A percentile compares a stretch with the other conserved stretches of the same genome.
These are phyloP conservation scores for Penicillium thymicola DNA, from an alignment of 2,329 filamentous ascomycete species.

Conservation along the genomic window DNA sequence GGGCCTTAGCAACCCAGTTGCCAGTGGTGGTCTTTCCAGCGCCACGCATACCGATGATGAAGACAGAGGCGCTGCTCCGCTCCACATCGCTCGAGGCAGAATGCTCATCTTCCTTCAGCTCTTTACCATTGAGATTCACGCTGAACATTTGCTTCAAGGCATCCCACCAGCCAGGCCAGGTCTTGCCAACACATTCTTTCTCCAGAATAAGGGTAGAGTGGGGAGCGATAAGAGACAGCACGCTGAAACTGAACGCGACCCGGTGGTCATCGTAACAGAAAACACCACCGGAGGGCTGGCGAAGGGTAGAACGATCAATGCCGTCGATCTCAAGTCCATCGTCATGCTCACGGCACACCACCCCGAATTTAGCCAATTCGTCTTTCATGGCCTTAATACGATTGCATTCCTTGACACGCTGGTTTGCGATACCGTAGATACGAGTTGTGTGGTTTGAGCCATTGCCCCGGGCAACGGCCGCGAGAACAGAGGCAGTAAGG, in stretches of 20 bases:
- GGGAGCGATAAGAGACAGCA: slow-evolving; percentile 71
- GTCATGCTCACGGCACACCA: slow-evolving; percentile 79
- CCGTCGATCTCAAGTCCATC: slow-evolving; percentile 78
- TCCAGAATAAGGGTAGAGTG: slow-evolving; percentile 75
- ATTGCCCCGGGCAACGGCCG: slow-evolving; percentile 77
- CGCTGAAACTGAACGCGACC: slow-evolving; percentile 97
- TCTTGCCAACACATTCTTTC: slow-evolving; percentile 92
- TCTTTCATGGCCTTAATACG: slow-evolving; percentile 94
- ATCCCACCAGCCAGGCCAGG: slow-evolving; percentile 99
- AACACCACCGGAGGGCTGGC: slow-evolving; percentile 63
- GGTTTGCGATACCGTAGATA: slow-evolving; percentile 94
- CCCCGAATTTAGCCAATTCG: slow-evolving; percentile 89
- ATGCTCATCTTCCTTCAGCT: slow-evolving; percentile 46
- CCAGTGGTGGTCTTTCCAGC: slow-evolving; percentile 95
- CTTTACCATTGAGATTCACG: slow-evolving; percentile 71
- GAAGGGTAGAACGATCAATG: slow-evolving; percentile 49
- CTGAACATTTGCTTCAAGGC: slow-evolving; percentile 74
- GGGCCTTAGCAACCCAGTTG: slow-evolving; percentile 72
- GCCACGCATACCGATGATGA: slow-evolving; percentile 96
- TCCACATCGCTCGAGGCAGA: slow-evolving; percentile 38
- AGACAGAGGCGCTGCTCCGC: slow-evolving; percentile 64
- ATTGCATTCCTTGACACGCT: slow-evolving; percentile 97
- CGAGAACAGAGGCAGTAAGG: slow-evolving; percentile 87
- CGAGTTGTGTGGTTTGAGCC: slow-evolving; percentile 62
- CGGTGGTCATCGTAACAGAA: slow-evolving; percentile 97